Percentiles rank a stretch among this genome's conserved stretches.
These are phyloP conservation scores for Bacterosira constricta DNA, from an alignment of 108 stramenopile species.

Conservation along the genomic window DNA sequence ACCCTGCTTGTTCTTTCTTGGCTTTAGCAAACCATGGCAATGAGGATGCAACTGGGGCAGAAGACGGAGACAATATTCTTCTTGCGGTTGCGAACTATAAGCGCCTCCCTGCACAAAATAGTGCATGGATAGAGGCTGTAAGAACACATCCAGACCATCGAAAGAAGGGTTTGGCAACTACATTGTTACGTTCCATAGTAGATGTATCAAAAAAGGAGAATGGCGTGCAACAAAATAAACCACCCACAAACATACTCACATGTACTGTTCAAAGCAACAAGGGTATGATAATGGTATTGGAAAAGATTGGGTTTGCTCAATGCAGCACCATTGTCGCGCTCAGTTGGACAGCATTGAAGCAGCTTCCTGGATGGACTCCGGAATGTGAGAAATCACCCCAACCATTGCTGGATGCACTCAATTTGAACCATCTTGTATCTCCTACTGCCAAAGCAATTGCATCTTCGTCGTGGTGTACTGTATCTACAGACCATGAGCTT, in stretches of 20 bases:
- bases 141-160: constrained; percentile 45
- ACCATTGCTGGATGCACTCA: constrained; percentile 30
- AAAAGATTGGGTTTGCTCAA: constrained; percentile 34
- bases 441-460: constrained; percentile 14
- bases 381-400: neutral
- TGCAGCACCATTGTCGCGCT: constrained; percentile 25
- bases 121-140: constrained; percentile 51
- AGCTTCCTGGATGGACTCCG: constrained; percentile 39
- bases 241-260: constrained; percentile 34
- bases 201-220: constrained; percentile 21
- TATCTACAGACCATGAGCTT: constrained; percentile 33
- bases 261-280: constrained; percentile 48
- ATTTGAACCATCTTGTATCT: constrained; percentile 30
- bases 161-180: constrained; percentile 38
- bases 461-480: constrained; percentile 16
- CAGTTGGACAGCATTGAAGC: constrained; percentile 9
- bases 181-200: constrained; percentile 17
- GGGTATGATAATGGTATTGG: constrained; percentile 35
- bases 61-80: constrained; percentile 27
- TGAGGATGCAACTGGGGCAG: constrained; percentile 5
- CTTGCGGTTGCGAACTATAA: constrained; percentile 46
- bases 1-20: constrained; percentile 44
- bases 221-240: neutral
- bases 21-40: constrained; percentile 4
- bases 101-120: constrained; percentile 36